Conservation (phyloP, 2,329 filamentous ascomycete genomes). For the Exutisphaerella laricina region DNA sequence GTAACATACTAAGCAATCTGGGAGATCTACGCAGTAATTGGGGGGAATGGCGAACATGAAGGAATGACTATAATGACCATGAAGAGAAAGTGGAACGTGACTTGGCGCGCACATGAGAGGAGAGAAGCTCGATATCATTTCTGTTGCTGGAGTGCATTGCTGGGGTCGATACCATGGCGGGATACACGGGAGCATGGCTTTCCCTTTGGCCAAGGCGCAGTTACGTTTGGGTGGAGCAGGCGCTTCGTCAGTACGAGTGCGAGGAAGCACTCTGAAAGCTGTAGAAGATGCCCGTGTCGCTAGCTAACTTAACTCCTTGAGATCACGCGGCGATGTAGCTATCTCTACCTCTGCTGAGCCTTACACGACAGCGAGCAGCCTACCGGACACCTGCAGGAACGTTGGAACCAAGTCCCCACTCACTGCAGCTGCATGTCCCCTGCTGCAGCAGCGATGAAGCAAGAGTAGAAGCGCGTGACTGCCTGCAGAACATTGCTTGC, state of each 20-base stretch:
- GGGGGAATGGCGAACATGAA: neutral
- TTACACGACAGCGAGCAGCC: conserved; percentile 1
- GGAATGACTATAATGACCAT: conserved; percentile 8
- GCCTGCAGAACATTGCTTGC: no score
- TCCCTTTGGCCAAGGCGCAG: neutral
- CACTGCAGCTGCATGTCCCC: no score
- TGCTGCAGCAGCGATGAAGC: neutral
- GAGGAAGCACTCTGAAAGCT: neutral
- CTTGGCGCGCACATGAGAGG: neutral
- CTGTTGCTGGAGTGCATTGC: neutral
- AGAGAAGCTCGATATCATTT: neutral
- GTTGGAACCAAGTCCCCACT: no score
- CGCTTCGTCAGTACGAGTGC: neutral
- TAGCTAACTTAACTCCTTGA: no score
- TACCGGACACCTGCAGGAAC: neutral
- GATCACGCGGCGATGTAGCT: neutral
- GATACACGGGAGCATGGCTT: neutral
- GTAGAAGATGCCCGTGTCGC: neutral
- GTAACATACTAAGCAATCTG: no score
- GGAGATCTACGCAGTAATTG: neutral
- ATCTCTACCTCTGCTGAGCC: neutral
- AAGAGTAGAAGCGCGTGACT: neutral
- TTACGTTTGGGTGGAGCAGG: neutral
- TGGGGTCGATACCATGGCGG: neutral
- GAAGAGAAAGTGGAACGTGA: neutral